phyloP scores from a whole-genome alignment of 768 basidiomycete genomes.

The Mycena amicta region DNA sequence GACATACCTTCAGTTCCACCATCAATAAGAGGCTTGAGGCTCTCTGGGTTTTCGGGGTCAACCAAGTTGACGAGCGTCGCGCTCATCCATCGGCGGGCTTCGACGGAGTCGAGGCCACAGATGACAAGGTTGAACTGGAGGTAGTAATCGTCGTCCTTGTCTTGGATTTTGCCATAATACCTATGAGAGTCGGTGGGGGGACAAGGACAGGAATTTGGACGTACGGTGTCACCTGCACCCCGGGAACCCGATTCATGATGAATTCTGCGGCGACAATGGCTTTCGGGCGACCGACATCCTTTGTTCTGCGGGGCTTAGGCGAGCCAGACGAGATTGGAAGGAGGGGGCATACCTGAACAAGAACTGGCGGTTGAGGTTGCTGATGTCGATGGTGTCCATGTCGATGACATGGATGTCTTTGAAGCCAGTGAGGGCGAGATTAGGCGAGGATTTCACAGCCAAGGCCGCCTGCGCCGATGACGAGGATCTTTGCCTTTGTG shows the following conservation, averaged over 20 bases:
- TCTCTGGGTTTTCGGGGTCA: slow-evolving; percentile 90
- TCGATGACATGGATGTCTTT: slow-evolving; percentile 99
- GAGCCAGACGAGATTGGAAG: neutral
- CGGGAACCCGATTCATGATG: slow-evolving; percentile 94
- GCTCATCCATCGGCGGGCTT: slow-evolving; percentile 98
- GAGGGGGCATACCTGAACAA: slow-evolving; percentile 84
- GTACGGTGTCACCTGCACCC: slow-evolving; percentile 95
- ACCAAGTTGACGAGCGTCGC: slow-evolving; percentile 95
- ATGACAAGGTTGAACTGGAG: slow-evolving; percentile 96
- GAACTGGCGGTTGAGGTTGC: slow-evolving; percentile 97
- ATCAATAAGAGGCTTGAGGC: slow-evolving; percentile 94
- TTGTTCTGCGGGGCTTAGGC: slow-evolving; percentile 51
- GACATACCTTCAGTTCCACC: slow-evolving; percentile 96
- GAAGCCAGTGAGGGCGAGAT: slow-evolving; percentile 95
- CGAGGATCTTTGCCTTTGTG: slow-evolving; percentile 85
- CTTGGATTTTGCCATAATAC: slow-evolving; percentile 97
- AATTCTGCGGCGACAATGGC: slow-evolving; percentile 94
- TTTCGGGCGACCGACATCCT: slow-evolving; percentile 94
- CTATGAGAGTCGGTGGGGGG: slow-evolving; percentile 41
- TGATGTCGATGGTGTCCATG: slow-evolving; percentile 99
- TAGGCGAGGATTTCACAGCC: slow-evolving; percentile 98
- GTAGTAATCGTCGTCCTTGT: slow-evolving; percentile 94
- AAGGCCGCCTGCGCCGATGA: slow-evolving; percentile 96
- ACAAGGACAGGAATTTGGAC: slow-evolving; percentile 31
- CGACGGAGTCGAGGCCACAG: slow-evolving; percentile 95